These are phyloP conservation scores for Cicer yamashitae DNA, from an alignment of 306 rosid species.

Conservation along the genomic window DNA sequence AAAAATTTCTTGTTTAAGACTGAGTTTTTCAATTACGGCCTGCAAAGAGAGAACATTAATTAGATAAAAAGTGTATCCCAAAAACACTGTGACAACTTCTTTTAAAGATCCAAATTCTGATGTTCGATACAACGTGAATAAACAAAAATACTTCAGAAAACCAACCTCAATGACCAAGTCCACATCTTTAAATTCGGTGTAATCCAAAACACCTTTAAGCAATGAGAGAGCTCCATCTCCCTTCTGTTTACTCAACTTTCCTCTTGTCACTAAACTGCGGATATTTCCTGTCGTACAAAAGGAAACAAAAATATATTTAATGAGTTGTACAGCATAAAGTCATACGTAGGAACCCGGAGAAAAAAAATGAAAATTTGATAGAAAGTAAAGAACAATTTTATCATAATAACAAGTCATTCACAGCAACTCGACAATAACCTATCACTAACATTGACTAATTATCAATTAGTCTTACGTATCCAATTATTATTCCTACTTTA, in stretches of 20 bases:
- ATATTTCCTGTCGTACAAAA: constrained; percentile 69
- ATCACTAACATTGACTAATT: constrained; percentile 4
- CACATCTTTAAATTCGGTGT: constrained; percentile 78
- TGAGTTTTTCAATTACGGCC: constrained; percentile 88
- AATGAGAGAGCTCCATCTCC: constrained; percentile 65
- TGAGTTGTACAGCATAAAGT: constrained; percentile 10
- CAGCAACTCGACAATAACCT: background rate
- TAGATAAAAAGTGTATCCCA: background rate
- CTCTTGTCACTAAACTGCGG: constrained; percentile 64
- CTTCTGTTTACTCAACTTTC: constrained; percentile 73
- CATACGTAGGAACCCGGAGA: too few species aligned
- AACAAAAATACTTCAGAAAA: constrained; percentile 35
- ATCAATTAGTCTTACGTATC: background rate
- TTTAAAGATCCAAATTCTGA: constrained; percentile 30
- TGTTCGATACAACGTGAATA: constrained; percentile 17
- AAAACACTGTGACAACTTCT: constrained; percentile 10
- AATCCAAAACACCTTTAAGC: constrained; percentile 88
- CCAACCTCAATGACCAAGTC: constrained; percentile 95
- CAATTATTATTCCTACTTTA: constrained; percentile 10
- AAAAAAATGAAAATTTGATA: too few species aligned
- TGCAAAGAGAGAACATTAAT: constrained; percentile 48
- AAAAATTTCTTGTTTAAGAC: constrained; percentile 86
- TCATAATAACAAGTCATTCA: constrained; percentile 14
- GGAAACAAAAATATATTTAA: constrained; percentile 29
- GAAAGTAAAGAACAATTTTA: background rate